phyloP scores from a whole-genome alignment of 2,329 filamentous ascomycete genomes.

The Cladosporium colombiae region DNA sequence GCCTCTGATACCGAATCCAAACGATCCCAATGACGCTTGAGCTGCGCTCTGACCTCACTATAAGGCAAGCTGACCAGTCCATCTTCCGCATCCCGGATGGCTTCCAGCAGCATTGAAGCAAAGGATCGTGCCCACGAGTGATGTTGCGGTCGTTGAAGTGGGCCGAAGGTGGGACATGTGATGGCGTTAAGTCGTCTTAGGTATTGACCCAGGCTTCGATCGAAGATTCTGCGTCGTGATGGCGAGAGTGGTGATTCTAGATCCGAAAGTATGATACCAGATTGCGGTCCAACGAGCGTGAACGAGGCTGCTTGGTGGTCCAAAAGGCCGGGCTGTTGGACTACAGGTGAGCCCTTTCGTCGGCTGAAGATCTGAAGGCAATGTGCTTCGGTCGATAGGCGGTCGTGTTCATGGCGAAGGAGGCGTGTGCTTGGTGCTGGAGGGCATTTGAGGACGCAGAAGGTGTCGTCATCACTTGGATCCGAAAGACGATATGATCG shows the following conservation, averaged over 20 bases:
- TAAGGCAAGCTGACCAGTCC: constrained; percentile 60
- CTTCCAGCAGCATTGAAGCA: constrained; percentile 52
- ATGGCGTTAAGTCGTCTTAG: constrained; percentile 48
- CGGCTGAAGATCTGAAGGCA: constrained; percentile 42
- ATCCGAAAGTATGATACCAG: constrained; percentile 31
- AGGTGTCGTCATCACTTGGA: constrained; percentile 24
- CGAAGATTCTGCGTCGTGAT: constrained; percentile 40
- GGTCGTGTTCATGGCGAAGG: constrained; percentile 46
- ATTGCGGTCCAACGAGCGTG: constrained; percentile 34
- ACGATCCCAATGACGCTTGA: constrained; percentile 45
- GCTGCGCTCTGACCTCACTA: constrained; percentile 53
- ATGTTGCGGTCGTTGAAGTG: constrained; percentile 36
- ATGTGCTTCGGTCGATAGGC: constrained; percentile 43
- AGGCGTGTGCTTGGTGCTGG: constrained; percentile 41
- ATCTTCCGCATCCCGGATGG: constrained; percentile 60
- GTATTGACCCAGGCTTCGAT: constrained; percentile 43
- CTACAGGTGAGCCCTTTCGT: constrained; percentile 39
- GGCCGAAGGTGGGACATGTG: constrained; percentile 52
- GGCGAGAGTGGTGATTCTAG: constrained; percentile 37
- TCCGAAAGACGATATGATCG: constrained; percentile 46
- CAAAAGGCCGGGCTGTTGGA: constrained; percentile 38
- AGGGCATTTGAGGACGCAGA: constrained; percentile 45
- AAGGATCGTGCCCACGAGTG: constrained; percentile 58
- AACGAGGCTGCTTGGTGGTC: constrained; percentile 36
- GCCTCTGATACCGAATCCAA: constrained; percentile 55